These are phyloP conservation scores for Hypoxylon cercidicola DNA, from an alignment of 495 filamentous ascomycete species.

Conservation along the genomic window DNA sequence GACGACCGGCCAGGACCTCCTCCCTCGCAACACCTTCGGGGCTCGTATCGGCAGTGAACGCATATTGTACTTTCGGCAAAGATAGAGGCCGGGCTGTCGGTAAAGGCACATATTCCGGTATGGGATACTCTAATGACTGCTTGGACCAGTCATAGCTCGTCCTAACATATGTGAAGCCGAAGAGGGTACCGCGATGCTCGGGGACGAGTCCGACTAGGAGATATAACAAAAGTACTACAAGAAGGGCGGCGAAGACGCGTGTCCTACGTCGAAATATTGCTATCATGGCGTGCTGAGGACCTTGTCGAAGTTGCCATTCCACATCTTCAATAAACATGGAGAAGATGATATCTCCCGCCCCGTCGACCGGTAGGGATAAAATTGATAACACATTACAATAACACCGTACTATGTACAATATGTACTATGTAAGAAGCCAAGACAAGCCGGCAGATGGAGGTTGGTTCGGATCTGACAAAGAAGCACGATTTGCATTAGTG, in stretches of 20 bases:
- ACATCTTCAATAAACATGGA: conserved; percentile 47
- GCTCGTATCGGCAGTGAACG: conserved; percentile 48
- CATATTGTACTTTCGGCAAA: conserved; percentile 54
- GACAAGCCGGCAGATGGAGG: conserved; percentile 1
- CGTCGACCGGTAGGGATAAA: conserved; percentile 20
- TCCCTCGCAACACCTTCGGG: conserved; percentile 50
- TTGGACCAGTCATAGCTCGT: conserved; percentile 59
- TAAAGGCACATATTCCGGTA: conserved; percentile 48
- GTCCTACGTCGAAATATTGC: conserved; percentile 45
- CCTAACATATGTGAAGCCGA: conserved; percentile 46
- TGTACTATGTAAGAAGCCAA: conserved; percentile 6
- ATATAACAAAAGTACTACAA: conserved; percentile 36
- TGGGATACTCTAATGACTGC: conserved; percentile 44
- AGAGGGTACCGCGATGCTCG: conserved; percentile 42
- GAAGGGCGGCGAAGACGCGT: conserved; percentile 29
- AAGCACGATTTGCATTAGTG: conserved; percentile 30
- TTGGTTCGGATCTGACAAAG: conserved; percentile 19
- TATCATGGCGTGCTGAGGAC: conserved; percentile 39
- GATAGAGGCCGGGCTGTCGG: conserved; percentile 48
- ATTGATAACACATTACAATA: conserved; percentile 25
- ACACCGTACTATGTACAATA: conserved; percentile 8
- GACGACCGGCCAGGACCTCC: conserved; percentile 56
- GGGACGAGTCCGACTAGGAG: conserved; percentile 45
- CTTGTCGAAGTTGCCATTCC: conserved; percentile 40
- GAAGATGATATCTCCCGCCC: conserved; percentile 24